These are phyloP conservation scores for Crepidotus variabilis DNA, from an alignment of 768 basidiomycete species.

Conservation along the genomic window DNA sequence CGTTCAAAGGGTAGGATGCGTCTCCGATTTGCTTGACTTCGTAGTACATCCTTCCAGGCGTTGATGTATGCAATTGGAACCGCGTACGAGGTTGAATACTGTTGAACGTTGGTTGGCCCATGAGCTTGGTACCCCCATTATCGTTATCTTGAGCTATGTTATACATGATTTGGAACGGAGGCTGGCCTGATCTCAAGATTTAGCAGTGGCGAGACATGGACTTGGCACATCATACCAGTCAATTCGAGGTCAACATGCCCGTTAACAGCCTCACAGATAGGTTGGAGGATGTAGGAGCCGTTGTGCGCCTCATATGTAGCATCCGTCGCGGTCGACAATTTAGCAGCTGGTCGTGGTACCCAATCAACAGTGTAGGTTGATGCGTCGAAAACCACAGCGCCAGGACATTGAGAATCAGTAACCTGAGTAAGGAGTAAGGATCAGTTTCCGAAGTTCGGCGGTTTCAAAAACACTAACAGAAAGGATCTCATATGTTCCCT, in stretches of 20 bases:
- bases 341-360: constrained; percentile 75
- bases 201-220: neutral
- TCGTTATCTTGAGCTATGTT: constrained; percentile 73
- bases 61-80: constrained; percentile 77
- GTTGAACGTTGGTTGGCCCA: constrained; percentile 78
- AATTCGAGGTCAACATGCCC: constrained; percentile 85
- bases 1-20: constrained; percentile 73
- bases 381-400: constrained; percentile 56
- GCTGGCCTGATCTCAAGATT: constrained; percentile 51
- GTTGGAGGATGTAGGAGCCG: constrained; percentile 67
- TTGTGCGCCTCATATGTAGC: constrained; percentile 60
- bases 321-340: constrained; percentile 54
- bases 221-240: constrained; percentile 43
- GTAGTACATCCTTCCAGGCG: constrained; percentile 80
- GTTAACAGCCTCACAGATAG: constrained; percentile 79
- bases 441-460: constrained; percentile 1
- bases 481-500: constrained; percentile 71
- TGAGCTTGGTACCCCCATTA: constrained; percentile 61
- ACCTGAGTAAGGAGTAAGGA: constrained; percentile 52
- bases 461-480: constrained; percentile 36
- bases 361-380: constrained; percentile 71
- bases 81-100: constrained; percentile 79
- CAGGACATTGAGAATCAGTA: constrained; percentile 81
- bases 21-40: constrained; percentile 90
- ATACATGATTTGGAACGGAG: constrained; percentile 94